Evolutionary conservation across 129 eudicot species (phyloP), one percentile per base, ranked within the genome.

Genomic region (Chrysanthemum makinoi): DNA sequence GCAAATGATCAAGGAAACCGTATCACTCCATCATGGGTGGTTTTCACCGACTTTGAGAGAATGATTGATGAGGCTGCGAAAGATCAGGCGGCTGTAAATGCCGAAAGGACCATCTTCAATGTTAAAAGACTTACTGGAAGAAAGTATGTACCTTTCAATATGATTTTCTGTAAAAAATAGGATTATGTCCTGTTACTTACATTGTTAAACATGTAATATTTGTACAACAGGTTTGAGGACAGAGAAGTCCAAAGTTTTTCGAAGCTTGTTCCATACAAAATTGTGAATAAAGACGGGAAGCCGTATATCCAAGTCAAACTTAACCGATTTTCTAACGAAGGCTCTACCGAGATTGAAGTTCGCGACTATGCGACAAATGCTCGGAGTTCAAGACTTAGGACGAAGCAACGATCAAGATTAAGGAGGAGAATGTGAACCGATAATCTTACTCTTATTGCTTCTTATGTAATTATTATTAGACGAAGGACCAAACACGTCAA

Each of bases 11-110:
- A 82, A 76, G 90, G 90, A 65, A 85, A 85, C 78, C 79, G 90
- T 50, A 85, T 85, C 74, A 82, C 90, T 62, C 90, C 90, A 59
- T 82, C 86, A n/a, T 85, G 90, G 90, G 90, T 85, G 65, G 90
- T 78, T 24, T 85, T 85, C 80, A 85, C 90, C 12, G 90, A 85
- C 17, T 57, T 72, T 18, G 90, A 85, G 75, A 82, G 86, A 63
- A 73, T 85, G 84, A 85, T 85, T 57, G 90, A 85, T 65, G 90
- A 85, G 86, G 90, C 90, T 49, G 90, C 83, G 46, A 85, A 82
- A 81, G 24, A 82, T 66, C 90, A 82, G 76, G 90, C 85, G 15
- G 90, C 90, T 26, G 90, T 82, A 49, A 85, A 85, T 47, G 76
- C 81, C 11, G 83, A 85, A 33, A 82, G 86, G 80, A 85, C 90